Conservation (phyloP, 495 filamentous ascomycete genomes). For the Trichoderma reesei region DNA sequence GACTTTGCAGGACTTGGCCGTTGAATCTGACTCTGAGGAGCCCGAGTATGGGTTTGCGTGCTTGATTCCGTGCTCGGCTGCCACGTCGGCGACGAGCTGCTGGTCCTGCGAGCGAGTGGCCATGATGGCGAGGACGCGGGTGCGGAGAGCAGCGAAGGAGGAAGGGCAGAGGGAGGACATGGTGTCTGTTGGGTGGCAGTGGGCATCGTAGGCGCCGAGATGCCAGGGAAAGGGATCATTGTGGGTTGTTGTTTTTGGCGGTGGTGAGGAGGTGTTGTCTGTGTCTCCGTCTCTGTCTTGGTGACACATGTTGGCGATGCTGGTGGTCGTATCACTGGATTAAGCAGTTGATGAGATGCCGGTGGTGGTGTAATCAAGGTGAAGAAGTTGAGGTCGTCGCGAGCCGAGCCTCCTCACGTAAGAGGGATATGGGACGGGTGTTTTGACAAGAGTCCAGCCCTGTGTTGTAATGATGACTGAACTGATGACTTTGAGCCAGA, state of each 20-base stretch:
- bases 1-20: slow-evolving; percentile 23
- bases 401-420: no score
- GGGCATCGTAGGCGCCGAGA: slow-evolving; percentile 77
- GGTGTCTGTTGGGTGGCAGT: slow-evolving; percentile 98
- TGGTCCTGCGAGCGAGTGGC: slow-evolving; percentile 82
- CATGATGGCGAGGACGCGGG: slow-evolving; percentile 75
- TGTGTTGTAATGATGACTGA: no score
- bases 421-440: no score
- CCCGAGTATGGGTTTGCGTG: not conserved
- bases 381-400: no score
- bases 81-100: slow-evolving; percentile 63
- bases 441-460: no score
- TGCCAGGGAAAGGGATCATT: slow-evolving; percentile 64
- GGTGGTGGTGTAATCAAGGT: no score
- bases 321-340: no score
- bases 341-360: no score
- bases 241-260: not conserved
- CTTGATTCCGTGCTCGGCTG: slow-evolving; percentile 33
- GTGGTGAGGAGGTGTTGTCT: slow-evolving; percentile 5
- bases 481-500: no score
- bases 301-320: no score
- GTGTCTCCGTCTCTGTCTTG: no score
- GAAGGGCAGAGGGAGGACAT: slow-evolving; percentile 60
- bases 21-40: not conserved
- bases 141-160: slow-evolving; percentile 65